Conservation (phyloP, 2,329 filamentous ascomycete species). For the Purpureocillium takamizusanense region DNA sequence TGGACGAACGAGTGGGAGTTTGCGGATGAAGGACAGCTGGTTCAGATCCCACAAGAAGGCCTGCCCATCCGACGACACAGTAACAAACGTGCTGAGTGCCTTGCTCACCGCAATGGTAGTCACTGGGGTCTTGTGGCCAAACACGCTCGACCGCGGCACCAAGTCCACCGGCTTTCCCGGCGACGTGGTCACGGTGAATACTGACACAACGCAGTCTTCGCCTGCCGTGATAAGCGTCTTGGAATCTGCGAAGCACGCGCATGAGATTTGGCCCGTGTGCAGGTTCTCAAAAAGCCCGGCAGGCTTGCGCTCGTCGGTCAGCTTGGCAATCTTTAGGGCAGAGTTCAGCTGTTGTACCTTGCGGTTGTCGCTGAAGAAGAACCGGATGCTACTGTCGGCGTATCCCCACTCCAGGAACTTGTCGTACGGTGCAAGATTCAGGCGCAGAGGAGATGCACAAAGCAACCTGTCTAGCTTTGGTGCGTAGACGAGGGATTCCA, state of each 20-base stretch:
- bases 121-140: conserved; percentile 82
- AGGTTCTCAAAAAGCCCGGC: conserved; percentile 89
- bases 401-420: conserved; percentile 96
- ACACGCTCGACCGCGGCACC: conserved; percentile 68
- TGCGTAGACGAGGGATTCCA: conserved; percentile 70
- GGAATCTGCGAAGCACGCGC: conserved; percentile 77
- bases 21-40: conserved; percentile 74
- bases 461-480: conserved; percentile 74
- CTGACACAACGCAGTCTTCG: conserved; percentile 81
- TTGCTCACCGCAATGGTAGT: conserved; percentile 76
- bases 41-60: conserved; percentile 94
- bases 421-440: conserved; percentile 87
- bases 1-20: conserved; percentile 49
- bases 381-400: conserved; percentile 83
- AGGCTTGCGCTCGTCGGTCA: conserved; percentile 31
- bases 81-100: conserved; percentile 81
- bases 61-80: conserved; percentile 71
- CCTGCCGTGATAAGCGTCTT: conserved; percentile 87
- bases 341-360: conserved; percentile 38
- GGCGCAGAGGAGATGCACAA: conserved; percentile 72
- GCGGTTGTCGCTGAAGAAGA: conserved; percentile 76
- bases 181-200: conserved; percentile 63
- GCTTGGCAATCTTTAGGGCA: conserved; percentile 2
- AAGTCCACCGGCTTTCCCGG: conserved; percentile 67
- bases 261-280: conserved; percentile 82